These are phyloP conservation scores for Fistulina hepatica DNA, from an alignment of 1,284 basidiomycete species.

Conservation along the genomic window DNA sequence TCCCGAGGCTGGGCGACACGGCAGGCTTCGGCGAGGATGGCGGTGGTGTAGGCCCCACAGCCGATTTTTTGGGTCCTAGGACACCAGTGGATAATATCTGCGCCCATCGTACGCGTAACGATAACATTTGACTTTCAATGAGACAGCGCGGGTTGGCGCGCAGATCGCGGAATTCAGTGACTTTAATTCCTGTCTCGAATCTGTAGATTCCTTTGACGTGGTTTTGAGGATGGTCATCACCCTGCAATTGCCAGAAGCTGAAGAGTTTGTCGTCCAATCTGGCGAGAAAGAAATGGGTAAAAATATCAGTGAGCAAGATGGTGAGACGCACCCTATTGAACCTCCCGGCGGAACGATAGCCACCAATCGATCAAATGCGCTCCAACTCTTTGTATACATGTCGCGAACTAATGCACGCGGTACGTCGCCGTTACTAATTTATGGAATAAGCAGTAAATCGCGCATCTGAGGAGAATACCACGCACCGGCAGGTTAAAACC, in stretches of 20 bases:
- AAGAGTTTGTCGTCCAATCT: slow-evolving; percentile 82
- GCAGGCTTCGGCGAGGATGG: slow-evolving; percentile 20
- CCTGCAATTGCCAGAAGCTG: slow-evolving; percentile 76
- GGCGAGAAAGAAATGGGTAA: slow-evolving; percentile 3
- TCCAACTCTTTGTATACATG: slow-evolving; percentile 86
- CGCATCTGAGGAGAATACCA: slow-evolving; percentile 28
- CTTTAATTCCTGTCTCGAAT: slow-evolving; percentile 76
- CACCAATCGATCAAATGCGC: slow-evolving; percentile 72
- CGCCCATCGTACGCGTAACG: slow-evolving; percentile 70
- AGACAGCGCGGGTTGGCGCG: slow-evolving; percentile 77
- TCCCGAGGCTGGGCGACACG: slow-evolving; percentile 40
- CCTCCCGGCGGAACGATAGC: slow-evolving; percentile 80
- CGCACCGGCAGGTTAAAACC: slow-evolving; percentile 54
- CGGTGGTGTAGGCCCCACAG: slow-evolving; percentile 20
- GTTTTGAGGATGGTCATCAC: slow-evolving; percentile 57
- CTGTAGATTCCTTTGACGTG: slow-evolving; percentile 79
- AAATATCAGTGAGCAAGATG: slow-evolving; percentile 3
- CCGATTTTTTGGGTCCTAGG: slow-evolving; percentile 28
- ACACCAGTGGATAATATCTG: slow-evolving; percentile 55
- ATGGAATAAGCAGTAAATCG: no score
- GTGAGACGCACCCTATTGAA: slow-evolving; percentile 58
- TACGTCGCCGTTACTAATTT: slow-evolving; percentile 71
- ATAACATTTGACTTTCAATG: slow-evolving; percentile 64
- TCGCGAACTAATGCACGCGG: slow-evolving; percentile 73
- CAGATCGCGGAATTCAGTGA: slow-evolving; percentile 74